Evolutionary conservation across 75 land plant species (phyloP), one percentile per base, ranked within the genome.

Genomic region (Gnetum montanum): DNA sequence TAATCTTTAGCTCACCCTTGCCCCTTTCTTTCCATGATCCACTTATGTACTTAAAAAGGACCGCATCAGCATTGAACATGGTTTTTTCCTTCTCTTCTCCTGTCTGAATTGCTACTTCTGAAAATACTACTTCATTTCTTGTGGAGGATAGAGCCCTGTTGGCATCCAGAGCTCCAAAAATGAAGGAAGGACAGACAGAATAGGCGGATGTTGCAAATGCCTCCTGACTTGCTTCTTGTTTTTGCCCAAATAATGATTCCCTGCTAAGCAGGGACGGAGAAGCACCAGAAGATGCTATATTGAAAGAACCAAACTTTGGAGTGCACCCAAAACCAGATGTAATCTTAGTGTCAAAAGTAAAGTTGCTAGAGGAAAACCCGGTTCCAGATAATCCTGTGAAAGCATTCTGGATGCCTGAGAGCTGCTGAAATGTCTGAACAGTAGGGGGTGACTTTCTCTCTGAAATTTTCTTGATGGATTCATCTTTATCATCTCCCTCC

Each of bases 61-160:
- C 34, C 8, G 67, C 76, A 54, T 73, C 76, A 18, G 64, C 75
- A 28, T 59, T 29, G 43, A 73, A 70, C 25, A 71, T 67, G 27
- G 75, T n/a, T 54, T 62, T 73, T 56, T 70, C 76, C 40, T 73
- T 73, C 75, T 73, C 76, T 57, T 73, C 76, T 16, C 75, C 76
- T 4, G 76, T 71, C 43, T 73, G 68, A 33, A 71, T 29, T n/a
- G 44, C 49, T 16, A 73, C 75, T 45, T 73, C 75, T 62, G 70
- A 75, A 31, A 54, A 36, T 8, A 49, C 37, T 11, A 35, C 40
- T 10, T 35, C 31, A 0, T 37, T 20, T 37, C 47, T 49, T 22
- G 43, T n/a, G 34, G 26, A 26, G 7, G 74, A 28, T 47, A 45
- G 18, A 34, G 23, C 31, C 8, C 34, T 29, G 16, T 41, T 64